Base-by-base conservation (phyloP, 805 yeast species). In the Saturnispora quitensis region DNA sequence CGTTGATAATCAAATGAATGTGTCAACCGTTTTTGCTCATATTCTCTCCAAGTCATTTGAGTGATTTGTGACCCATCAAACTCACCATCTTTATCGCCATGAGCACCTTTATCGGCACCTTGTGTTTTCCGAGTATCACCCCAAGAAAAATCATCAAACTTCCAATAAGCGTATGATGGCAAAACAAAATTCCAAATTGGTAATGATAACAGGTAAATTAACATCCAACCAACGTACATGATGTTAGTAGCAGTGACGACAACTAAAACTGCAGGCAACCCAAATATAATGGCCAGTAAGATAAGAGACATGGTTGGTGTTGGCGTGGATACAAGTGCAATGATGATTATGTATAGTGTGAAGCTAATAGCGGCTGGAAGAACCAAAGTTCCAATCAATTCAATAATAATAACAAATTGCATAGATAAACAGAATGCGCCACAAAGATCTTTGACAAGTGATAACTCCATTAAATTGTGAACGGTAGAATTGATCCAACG, bases 401-500 rank as follows among this genome's bases (percentile, higher is more conserved):
- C 96, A 59, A 89, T 81, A 47, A 77, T 78, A 59, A 89, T 84
- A 53, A 88, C 87, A 68, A 89, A 89, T 68, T 89, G 96, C 97
- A 89, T 89, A 0, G 96, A 89, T 60, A 90, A 86, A 60, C 96
- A 89, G 65, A 89, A 89, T 0, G 95, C 88, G 58, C 97, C 97
- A 75, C 97, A 89, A 57, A 90, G 74, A 65, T 89, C 96, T 50
- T 81, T 81, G 20, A 89, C 90, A 55, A 87, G 70, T 4, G 84
- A 86, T 62, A 89, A 78, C 67, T 89, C 97, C 81, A 90, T 77
- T 67, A 89, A 76, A 63, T 89, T 89, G 68, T 89, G 97, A 36
- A 89, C 90, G 0, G 97, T 90, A 4, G 97, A 89, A 67, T 89
- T 89, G 60, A 89, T 89, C 97, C 97, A 89, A 66, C 97, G 86